A percentile compares a stretch with the other conserved stretches of the same genome.
Conservation (phyloP, 2,329 filamentous ascomycete species). For the Daldinia sp. region DNA sequence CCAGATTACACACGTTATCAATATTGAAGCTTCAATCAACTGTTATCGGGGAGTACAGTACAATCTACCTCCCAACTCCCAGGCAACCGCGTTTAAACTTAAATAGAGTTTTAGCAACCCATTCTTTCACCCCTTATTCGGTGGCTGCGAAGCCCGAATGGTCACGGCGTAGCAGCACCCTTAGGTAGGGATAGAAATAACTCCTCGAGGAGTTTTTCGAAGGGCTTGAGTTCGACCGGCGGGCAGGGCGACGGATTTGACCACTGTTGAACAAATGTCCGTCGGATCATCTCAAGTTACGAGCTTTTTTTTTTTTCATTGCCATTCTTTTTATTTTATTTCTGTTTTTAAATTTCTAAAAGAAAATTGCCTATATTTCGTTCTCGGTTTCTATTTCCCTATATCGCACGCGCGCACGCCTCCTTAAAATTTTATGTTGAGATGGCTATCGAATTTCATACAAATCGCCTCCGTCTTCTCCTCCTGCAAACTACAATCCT, state of each 20-base stretch:
- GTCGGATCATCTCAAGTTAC: background rate
- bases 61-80: background rate
- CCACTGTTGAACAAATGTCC: slow-evolving; percentile 1
- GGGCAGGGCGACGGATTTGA: background rate
- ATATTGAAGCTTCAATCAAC: background rate
- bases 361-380: background rate
- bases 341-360: background rate
- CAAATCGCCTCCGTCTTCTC: no score
- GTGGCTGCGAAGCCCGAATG: background rate
- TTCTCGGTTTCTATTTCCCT: no score
- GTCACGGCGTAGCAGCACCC: background rate
- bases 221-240: background rate
- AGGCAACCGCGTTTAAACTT: background rate
- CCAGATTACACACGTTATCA: background rate
- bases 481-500: no score
- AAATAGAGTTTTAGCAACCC: background rate
- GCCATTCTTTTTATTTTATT: background rate
- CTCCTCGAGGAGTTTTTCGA: background rate
- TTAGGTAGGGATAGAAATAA: background rate
- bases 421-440: no score
- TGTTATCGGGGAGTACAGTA: background rate
- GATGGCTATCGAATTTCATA: no score
- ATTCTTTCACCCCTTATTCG: background rate
- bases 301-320: background rate
- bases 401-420: no score